phyloP scores from a whole-genome alignment of 805 yeast species.

The Vanderwaltozyma verrucispora region DNA sequence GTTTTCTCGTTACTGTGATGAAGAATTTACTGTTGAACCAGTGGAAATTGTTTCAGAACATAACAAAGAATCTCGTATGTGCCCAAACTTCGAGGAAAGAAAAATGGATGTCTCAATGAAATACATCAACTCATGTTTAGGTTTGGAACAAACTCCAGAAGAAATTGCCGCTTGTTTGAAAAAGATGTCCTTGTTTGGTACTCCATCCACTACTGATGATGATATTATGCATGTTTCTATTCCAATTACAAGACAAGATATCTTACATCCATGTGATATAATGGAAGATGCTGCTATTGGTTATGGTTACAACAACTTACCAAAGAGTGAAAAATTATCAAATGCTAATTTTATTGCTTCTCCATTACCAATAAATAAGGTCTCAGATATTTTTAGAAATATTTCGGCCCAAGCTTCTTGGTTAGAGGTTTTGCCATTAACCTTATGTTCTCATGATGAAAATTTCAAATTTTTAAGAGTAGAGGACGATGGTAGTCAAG shows the following conservation, averaged over 20 bases:
- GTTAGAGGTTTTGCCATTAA: constrained; percentile 91
- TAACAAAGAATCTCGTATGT: constrained; percentile 60
- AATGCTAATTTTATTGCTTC: constrained; percentile 70
- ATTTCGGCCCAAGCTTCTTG: constrained; percentile 94
- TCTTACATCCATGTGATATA: constrained; percentile 93
- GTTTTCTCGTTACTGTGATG: constrained; percentile 82
- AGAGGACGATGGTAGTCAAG: constrained; percentile 62
- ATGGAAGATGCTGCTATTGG: constrained; percentile 98
- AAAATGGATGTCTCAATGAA: constrained; percentile 60
- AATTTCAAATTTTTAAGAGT: constrained; percentile 79
- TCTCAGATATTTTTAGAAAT: constrained; percentile 78
- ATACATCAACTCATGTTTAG: constrained; percentile 88
- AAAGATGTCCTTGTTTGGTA: constrained; percentile 73
- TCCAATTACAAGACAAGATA: constrained; percentile 93
- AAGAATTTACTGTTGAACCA: constrained; percentile 83
- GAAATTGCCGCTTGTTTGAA: constrained; percentile 59
- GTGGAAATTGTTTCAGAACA: constrained; percentile 76
- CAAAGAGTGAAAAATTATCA: constrained; percentile 66
- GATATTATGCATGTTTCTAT: constrained; percentile 51
- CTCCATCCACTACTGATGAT: constrained; percentile 33
- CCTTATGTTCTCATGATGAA: constrained; percentile 93
- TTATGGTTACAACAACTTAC: constrained; percentile 85
- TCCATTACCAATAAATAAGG: constrained; percentile 84
- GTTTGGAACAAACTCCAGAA: constrained; percentile 59
- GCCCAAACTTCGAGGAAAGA: constrained; percentile 67